phyloP scores from a whole-genome alignment of 2,329 filamentous ascomycete species.

The Fusarium compactum region DNA sequence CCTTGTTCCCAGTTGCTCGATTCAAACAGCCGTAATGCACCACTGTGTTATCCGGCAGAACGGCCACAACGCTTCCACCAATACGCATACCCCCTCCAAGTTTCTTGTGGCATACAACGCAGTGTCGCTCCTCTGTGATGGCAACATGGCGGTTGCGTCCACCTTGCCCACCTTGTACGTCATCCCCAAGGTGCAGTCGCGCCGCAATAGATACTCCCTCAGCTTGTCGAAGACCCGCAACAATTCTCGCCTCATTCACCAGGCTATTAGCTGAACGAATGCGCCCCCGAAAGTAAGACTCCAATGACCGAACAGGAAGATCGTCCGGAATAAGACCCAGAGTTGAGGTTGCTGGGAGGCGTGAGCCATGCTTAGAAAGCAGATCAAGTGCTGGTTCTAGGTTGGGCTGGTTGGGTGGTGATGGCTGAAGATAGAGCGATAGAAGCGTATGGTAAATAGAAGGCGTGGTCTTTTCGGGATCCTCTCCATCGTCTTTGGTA shows the following conservation, averaged over 20 bases:
- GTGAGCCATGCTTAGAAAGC: conserved; percentile 91
- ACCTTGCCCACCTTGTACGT: conserved; percentile 63
- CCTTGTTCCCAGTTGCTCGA: conserved; percentile 56
- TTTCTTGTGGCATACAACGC: conserved; percentile 92
- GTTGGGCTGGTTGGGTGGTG: conserved; percentile 76
- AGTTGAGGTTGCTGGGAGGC: conserved; percentile 87
- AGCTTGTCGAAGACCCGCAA: conserved; percentile 80
- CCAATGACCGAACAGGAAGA: conserved; percentile 82
- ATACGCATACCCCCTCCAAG: conserved; percentile 87
- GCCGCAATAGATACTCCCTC: conserved; percentile 83
- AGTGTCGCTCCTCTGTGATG: conserved; percentile 88
- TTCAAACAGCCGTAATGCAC: conserved; percentile 85
- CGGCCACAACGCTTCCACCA: conserved; percentile 89
- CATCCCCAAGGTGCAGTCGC: conserved; percentile 78
- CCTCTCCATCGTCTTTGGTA: conserved; percentile 51
- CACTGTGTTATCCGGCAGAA: conserved; percentile 84
- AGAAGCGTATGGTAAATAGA: conserved; percentile 95
- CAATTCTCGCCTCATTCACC: conserved; percentile 83
- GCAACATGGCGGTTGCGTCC: conserved; percentile 76
- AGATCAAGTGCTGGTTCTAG: conserved; percentile 85
- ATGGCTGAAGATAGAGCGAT: conserved; percentile 87
- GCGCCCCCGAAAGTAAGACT: conserved; percentile 90
- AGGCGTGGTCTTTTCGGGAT: conserved; percentile 66
- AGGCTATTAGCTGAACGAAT: conserved; percentile 88
- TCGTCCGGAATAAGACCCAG: conserved; percentile 85